phyloP scores from a whole-genome alignment of 805 yeast genomes.

The Metschnikowia matae region DNA sequence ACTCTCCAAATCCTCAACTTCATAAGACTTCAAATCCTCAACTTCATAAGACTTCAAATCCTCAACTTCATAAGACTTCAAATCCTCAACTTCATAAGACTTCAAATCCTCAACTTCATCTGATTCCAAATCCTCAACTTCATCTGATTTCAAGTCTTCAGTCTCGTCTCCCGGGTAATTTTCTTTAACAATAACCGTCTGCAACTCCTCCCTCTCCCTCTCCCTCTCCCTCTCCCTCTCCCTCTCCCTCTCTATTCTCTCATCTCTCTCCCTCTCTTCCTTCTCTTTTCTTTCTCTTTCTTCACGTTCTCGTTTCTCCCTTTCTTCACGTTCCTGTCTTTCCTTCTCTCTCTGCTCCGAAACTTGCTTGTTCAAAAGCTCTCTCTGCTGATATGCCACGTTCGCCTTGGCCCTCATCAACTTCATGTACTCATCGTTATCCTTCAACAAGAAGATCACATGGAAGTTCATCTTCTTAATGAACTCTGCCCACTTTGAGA shows the following conservation, averaged over 20 bases:
- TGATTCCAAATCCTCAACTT: too few relatives aligned
- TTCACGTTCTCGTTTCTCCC: background rate
- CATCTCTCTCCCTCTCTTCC: background rate
- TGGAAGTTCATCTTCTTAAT: conserved; percentile 41
- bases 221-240: background rate
- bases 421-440: conserved; percentile 46
- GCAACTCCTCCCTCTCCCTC: background rate
- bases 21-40: too few relatives aligned
- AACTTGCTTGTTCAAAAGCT: conserved; percentile 16
- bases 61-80: too few relatives aligned
- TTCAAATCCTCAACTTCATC: too few relatives aligned
- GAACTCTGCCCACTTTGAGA: conserved; percentile 31
- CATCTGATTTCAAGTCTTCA: too few relatives aligned
- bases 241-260: background rate
- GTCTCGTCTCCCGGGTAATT: too few relatives aligned
- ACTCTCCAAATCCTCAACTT: too few relatives aligned
- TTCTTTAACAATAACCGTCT: background rate
- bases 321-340: background rate
- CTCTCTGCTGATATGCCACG: conserved; percentile 40
- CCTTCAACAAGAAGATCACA: conserved; percentile 48
- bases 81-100: too few relatives aligned
- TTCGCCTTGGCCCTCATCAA: conserved; percentile 42
- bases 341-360: conserved; percentile 4
- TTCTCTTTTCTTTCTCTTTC: background rate
- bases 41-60: too few relatives aligned